phyloP scores from a whole-genome alignment of 345 rosid genomes.

The Cardamine occulta region DNA sequence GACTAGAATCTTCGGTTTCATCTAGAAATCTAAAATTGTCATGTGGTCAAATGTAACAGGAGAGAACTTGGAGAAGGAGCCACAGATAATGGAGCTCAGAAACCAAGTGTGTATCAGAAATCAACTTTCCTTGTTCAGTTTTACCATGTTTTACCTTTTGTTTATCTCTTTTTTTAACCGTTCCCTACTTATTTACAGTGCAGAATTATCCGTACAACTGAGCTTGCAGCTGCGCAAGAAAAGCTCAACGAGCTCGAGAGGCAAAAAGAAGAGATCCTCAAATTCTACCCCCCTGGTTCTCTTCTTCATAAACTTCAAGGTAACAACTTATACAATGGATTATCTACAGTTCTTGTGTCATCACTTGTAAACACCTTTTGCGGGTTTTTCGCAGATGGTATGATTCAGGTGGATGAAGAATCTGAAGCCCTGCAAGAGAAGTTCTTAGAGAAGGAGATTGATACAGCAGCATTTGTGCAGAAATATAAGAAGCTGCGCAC shows the following conservation, averaged over 20 bases:
- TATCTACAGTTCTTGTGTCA: constrained; percentile 14
- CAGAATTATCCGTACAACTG: constrained; percentile 86
- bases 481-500: constrained; percentile 81
- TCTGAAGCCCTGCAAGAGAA: constrained; percentile 68
- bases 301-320: constrained; percentile 81
- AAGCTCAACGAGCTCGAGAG: constrained; percentile 77
- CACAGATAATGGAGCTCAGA: constrained; percentile 77
- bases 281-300: constrained; percentile 68
- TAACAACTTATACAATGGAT: constrained; percentile 32
- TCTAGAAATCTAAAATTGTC: not conserved
- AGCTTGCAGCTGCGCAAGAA: constrained; percentile 87
- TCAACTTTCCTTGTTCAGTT: too few species aligned
- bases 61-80: constrained; percentile 84
- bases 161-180: too few species aligned
- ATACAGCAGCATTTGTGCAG: constrained; percentile 61
- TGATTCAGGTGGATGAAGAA: constrained; percentile 73
- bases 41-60: constrained; percentile 48
- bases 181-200: constrained; percentile 54
- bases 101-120: constrained; percentile 59
- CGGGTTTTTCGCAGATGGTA: constrained; percentile 58
- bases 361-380: constrained; percentile 6
- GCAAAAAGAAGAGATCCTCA: constrained; percentile 72
- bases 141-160: constrained; percentile 7
- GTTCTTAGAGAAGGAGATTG: constrained; percentile 72
- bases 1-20: too few species aligned